Conservation (phyloP, 1,139 yeast species). For the Meyerozyma sp. region DNA sequence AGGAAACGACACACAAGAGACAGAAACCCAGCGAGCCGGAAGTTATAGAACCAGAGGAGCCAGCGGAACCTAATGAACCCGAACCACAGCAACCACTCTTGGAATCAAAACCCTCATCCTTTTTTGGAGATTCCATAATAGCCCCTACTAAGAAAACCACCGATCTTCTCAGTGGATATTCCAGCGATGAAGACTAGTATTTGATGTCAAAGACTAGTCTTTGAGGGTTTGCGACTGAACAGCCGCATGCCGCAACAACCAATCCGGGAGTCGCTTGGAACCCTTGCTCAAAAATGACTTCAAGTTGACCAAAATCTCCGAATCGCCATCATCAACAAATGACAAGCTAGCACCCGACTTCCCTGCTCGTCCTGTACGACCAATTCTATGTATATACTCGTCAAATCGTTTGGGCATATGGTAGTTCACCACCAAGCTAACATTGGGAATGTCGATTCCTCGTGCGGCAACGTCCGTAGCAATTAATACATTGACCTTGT, state of each 20-base stretch:
- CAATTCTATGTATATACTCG: conserved; percentile 87
- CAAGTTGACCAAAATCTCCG: conserved; percentile 47
- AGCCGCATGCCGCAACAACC: conserved; percentile 35
- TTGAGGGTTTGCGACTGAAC: conserved; percentile 9
- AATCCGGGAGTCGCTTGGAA: conserved; percentile 46
- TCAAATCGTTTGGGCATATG: conserved; percentile 74
- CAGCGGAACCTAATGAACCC: background rate
- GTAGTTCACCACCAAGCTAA: conserved; percentile 76
- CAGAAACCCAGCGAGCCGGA: conserved; percentile 6
- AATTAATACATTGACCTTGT: conserved; percentile 62
- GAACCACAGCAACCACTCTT: background rate
- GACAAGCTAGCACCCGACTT: conserved; percentile 70
- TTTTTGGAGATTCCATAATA: conserved; percentile 4
- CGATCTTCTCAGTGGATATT: conserved; percentile 9
- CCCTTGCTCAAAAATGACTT: conserved; percentile 47
- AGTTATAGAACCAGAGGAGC: conserved; percentile 4
- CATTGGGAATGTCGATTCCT: conserved; percentile 96
- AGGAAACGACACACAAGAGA: conserved; percentile 5
- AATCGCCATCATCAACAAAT: conserved; percentile 58
- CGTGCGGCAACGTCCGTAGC: conserved; percentile 97
- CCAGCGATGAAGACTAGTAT: conserved; percentile 6
- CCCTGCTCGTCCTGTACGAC: conserved; percentile 97
- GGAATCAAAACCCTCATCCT: background rate
- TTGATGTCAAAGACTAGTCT: conserved; percentile 5
- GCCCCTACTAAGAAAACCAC: conserved; percentile 2